Evolutionary conservation across 2,329 filamentous ascomycete genomes (phyloP), one percentile per base, ranked within the genome.

Genomic region (Achaetomium macrosporum): DNA sequence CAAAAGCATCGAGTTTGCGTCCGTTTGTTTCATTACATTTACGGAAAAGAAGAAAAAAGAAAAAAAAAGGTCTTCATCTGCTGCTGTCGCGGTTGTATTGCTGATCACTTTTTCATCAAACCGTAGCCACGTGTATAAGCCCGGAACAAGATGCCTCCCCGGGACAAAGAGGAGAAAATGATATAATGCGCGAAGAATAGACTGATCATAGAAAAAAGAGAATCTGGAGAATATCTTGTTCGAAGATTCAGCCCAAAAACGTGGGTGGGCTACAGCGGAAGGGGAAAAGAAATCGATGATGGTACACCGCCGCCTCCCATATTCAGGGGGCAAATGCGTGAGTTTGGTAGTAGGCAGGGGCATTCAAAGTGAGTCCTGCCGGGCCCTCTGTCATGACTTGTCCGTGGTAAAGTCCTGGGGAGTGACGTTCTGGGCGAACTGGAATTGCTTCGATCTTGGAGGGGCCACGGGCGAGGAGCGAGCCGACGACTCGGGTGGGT

Each of bases 351-450:
- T 35, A 2, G 30, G n/a, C 36, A 5, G 16, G 35, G 25, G 25
- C 25, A 25, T 25, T 25, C 25, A 7, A 25, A 4, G 25, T 4
- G 25, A 25, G 25, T 7, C 25, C 25, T 25, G 25, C 25, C 25
- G 25, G 7, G 25, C 20, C 10, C 25, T 2, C 1, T 36, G 25
- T 53, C 16, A 54, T 36, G 57, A 54, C 45, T 58, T 62, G 36
- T 62, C 59, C 6, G 47, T 47, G 51, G 53, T 66, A 51, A 73
- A 75, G 57, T 75, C 70, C 48, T 71, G 68, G 0, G 73, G 73
- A 0, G 73, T 75, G 48, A 74, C 66, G 57, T 75, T 75, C 39
- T 68, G 72, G 10, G 71, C 73, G 61, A 75, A 75, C 57, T 75
- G 73, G 47, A 74, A 73, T 56, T 71, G 70, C 59, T 71, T 71